phyloP scores from a whole-genome alignment of 2,329 filamentous ascomycete species.

The Coniochaeta sp. region DNA sequence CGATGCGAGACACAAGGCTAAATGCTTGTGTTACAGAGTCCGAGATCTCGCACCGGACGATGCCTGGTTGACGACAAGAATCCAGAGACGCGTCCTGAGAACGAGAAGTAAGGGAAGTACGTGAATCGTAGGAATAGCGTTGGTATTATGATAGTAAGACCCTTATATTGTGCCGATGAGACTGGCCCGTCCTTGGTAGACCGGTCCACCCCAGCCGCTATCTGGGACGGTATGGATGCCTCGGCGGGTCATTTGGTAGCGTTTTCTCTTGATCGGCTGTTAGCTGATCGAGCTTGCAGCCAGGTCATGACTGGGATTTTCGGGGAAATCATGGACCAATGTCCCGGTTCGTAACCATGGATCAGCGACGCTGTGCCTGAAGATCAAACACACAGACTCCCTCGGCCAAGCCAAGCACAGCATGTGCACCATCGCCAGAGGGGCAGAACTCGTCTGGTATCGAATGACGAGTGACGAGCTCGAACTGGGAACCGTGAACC shows the following conservation, averaged over 20 bases:
- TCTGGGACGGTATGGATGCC: not conserved
- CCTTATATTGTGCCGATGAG: not conserved
- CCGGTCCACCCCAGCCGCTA: not conserved
- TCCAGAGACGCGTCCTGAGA: not conserved
- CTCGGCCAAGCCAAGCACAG: not conserved
- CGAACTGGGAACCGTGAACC: too few relatives aligned
- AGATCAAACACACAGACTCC: not conserved
- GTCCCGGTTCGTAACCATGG: not conserved
- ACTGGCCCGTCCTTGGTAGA: not conserved
- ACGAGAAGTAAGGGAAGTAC: not conserved
- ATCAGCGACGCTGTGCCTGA: not conserved
- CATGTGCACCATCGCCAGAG: not conserved
- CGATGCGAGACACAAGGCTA: not conserved
- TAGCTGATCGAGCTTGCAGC: not conserved
- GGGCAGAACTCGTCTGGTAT: not conserved
- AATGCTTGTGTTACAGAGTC: not conserved
- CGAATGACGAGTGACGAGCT: not conserved
- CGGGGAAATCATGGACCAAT: not conserved
- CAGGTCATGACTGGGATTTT: not conserved
- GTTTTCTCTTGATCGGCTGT: not conserved
- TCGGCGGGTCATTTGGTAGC: not conserved
- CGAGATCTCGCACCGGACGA: not conserved
- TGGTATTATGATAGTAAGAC: not conserved
- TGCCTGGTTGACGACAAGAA: not conserved
- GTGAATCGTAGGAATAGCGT: not conserved